Conservation (phyloP, 2,329 filamentous ascomycete genomes). For the Niveomyces coronatus region DNA sequence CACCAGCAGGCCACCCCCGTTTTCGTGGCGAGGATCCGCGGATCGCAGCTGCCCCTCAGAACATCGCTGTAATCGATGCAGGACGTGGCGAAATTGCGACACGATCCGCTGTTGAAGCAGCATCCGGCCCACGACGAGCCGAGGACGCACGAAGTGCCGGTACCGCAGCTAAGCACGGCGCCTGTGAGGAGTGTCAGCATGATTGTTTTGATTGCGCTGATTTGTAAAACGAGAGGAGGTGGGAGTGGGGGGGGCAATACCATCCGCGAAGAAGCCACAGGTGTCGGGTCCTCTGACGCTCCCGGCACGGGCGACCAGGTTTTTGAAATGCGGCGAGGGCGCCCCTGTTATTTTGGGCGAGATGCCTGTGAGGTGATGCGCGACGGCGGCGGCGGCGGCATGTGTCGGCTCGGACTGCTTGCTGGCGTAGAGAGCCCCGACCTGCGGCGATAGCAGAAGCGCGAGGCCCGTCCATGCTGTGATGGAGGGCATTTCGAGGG, state of each 20-base stretch:
- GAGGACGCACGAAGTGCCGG: conserved; percentile 1
- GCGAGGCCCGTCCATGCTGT: too few relatives aligned
- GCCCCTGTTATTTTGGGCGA: conserved; percentile 5
- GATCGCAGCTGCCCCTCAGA: conserved; percentile 1
- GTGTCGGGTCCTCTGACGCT: conserved; percentile 2
- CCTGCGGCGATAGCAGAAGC: too few relatives aligned
- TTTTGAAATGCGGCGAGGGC: not conserved
- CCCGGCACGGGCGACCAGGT: conserved; percentile 1
- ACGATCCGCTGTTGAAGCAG: not conserved
- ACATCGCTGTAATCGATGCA: conserved; percentile 1
- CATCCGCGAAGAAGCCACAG: conserved; percentile 6
- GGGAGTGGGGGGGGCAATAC: too few relatives aligned
- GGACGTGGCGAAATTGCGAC: conserved; percentile 1
- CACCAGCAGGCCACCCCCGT: conserved; percentile 5
- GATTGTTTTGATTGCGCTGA: not conserved
- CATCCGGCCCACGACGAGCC: conserved; percentile 3
- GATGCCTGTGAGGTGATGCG: not conserved
- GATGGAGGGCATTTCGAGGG: too few relatives aligned
- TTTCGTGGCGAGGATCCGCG: not conserved
- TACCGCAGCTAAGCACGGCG: not conserved
- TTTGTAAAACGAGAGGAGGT: too few relatives aligned
- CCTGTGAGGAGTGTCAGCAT: not conserved
- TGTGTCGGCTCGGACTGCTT: not conserved
- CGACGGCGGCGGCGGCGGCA: not conserved
- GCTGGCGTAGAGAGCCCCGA: too few relatives aligned